Conservation (phyloP, 2,329 filamentous ascomycete genomes). For the Colletotrichum spinosum region DNA sequence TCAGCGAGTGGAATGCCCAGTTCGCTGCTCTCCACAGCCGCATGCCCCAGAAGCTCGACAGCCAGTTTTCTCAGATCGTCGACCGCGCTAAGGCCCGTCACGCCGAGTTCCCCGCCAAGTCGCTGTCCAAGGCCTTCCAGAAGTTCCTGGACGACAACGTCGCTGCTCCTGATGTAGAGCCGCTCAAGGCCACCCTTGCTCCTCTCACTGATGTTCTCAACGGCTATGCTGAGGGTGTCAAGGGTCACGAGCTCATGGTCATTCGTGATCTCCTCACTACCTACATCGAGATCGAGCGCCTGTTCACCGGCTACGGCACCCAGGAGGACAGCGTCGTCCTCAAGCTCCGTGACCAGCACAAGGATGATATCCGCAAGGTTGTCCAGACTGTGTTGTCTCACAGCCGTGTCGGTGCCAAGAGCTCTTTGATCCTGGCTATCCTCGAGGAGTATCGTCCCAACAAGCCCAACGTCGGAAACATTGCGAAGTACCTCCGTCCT, state of each 20-base stretch:
- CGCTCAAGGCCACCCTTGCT: conserved; percentile 78
- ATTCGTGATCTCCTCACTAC: conserved; percentile 83
- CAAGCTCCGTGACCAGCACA: conserved; percentile 94
- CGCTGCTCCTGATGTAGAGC: conserved; percentile 75
- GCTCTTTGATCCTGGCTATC: conserved; percentile 90
- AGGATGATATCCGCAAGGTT: conserved; percentile 87
- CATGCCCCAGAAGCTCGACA: conserved; percentile 94
- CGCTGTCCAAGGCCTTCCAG: conserved; percentile 82
- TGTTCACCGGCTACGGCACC: conserved; percentile 86
- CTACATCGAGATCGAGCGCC: conserved; percentile 85
- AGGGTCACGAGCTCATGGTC: conserved; percentile 87
- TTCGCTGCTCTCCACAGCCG: conserved; percentile 96
- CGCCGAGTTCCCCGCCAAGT: conserved; percentile 91
- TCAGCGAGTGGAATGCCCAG: conserved; percentile 95
- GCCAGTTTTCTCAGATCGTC: conserved; percentile 84
- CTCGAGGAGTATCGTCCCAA: conserved; percentile 96
- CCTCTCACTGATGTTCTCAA: conserved; percentile 84
- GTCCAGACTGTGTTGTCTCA: conserved; percentile 93
- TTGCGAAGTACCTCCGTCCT: conserved; percentile 87
- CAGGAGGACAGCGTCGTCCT: conserved; percentile 96
- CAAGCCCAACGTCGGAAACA: conserved; percentile 88
- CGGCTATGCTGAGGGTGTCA: conserved; percentile 87
- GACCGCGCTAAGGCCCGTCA: conserved; percentile 84
- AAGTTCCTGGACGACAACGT: conserved; percentile 93
- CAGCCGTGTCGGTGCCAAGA: conserved; percentile 92